A percentile compares a stretch with the other conserved stretches of the same genome.
Evolutionary conservation across 2,329 filamentous ascomycete genomes (phyloP).

Genomic region (Fusarium setosum): DNA sequence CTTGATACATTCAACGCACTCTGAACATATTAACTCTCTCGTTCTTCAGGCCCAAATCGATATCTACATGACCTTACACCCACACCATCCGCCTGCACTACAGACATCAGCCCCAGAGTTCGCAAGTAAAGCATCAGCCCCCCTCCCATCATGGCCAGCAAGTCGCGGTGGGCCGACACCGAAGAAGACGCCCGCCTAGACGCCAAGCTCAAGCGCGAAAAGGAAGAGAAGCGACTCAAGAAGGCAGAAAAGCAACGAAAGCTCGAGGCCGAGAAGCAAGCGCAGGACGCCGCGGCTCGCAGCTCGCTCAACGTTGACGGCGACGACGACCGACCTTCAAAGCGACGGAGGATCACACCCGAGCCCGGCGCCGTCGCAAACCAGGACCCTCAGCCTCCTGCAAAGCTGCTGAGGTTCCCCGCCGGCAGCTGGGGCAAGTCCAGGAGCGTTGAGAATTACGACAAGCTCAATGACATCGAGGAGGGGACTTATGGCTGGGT

Average conservation of each 20-base stretch:
- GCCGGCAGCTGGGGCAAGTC: conserved; percentile 75
- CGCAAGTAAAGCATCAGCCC: no score
- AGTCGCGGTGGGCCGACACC: conserved; percentile 89
- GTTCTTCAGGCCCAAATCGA: neutral
- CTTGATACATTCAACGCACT: neutral
- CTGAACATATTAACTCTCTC: neutral
- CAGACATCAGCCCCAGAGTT: no score
- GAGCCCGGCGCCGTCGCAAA: conserved; percentile 46
- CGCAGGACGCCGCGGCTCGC: conserved; percentile 48
- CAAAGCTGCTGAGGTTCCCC: conserved; percentile 78
- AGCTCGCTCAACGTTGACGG: conserved; percentile 26
- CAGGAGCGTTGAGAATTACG: conserved; percentile 86
- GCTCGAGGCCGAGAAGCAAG: conserved; percentile 60
- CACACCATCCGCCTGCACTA: neutral
- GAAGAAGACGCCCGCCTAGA: conserved; percentile 83
- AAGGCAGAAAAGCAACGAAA: conserved; percentile 85
- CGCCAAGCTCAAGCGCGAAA: conserved; percentile 80
- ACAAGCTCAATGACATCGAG: conserved; percentile 95
- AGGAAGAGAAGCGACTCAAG: conserved; percentile 86
- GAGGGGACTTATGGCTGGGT: conserved; percentile 98
- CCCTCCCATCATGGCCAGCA: conserved; percentile 68
- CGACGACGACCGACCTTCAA: conserved; percentile 61
- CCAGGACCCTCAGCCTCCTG: conserved; percentile 39
- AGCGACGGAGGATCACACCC: conserved; percentile 69
- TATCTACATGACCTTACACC: no score